Evolutionary conservation across 2,329 filamentous ascomycete species (phyloP), one percentile per base, ranked within the genome.

Genomic region (Penicillium sp.): DNA sequence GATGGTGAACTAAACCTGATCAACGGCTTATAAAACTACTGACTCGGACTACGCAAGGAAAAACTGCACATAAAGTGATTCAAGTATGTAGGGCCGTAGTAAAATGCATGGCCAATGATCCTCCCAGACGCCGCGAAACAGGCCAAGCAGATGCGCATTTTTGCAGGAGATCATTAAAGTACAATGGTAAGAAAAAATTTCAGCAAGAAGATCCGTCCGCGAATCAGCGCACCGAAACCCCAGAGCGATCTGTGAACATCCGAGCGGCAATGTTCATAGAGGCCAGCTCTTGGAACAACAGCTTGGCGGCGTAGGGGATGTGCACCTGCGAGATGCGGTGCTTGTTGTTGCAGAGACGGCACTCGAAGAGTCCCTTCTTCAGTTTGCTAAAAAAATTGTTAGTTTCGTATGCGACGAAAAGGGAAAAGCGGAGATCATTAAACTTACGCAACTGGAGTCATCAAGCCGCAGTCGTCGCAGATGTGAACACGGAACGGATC

Each of bases 401-500:
- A 61, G 57, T 53, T 5, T 23, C 23, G 23, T 32, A 45, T 45
- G 53, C 34, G 10, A 39, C 51, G 26, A 43, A 52, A 45, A 45
- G 16, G 42, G 19, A 45, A 26, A 35, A 34, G 16, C 18, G 45
- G n/a, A 29, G 26, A 3, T 18, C n/a, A 27, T 5, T 2, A 35
- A 59, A 90, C 91, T 85, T 88, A 96, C 90, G 93, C 94, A 78
- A 99, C 94, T 0, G 94, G 94, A 38, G 93, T 99, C 94, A 99
- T 99, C 65, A 99, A 81, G 67, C 94, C 94, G 74, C 94, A 99
- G 68, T 97, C 95, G 76, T 99, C 94, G 78, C 94, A 99, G 68
- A 99, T 89, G 76, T 99, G 94, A 56, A 99, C 94, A 74, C 92
- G 84, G 83, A 97, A 99, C 35, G 94, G 93, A 78, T 99, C 94